A percentile compares a stretch with the other conserved stretches of the same genome.
Evolutionary conservation across 345 rosid genomes (phyloP).

Genomic region (Arabis alpina): DNA sequence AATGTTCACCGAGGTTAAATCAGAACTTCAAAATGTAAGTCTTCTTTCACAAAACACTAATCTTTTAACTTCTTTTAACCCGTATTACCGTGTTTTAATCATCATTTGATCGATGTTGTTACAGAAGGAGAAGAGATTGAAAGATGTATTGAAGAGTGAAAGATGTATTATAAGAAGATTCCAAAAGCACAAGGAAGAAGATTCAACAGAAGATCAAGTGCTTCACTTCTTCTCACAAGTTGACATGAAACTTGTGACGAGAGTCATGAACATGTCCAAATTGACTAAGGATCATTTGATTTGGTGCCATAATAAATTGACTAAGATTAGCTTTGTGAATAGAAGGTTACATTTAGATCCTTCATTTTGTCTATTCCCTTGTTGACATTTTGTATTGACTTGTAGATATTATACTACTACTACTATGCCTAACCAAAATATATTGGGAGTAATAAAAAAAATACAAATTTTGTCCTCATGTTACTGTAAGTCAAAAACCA

Average conservation of each 20-base stretch:
- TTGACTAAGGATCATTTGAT: conserved; percentile 70
- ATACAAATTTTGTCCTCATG: conserved; percentile 2
- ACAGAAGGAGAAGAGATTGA: conserved; percentile 79
- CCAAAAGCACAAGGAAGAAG: conserved; percentile 54
- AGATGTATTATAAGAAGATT: conserved; percentile 62
- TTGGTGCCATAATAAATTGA: conserved; percentile 78
- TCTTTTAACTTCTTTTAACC: neutral
- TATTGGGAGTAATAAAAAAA: conserved; percentile 4
- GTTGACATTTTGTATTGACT: conserved; percentile 41
- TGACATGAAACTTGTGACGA: conserved; percentile 83
- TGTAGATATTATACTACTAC: conserved; percentile 20
- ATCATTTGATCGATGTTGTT: conserved; percentile 1
- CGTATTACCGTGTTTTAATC: neutral
- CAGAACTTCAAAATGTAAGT: conserved; percentile 69
- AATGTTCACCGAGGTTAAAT: conserved; percentile 50
- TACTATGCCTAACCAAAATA: neutral
- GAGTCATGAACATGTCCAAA: conserved; percentile 82
- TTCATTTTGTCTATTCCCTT: conserved; percentile 78
- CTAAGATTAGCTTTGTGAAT: conserved; percentile 63
- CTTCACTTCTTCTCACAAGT: conserved; percentile 88
- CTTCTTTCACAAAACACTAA: conserved; percentile 18
- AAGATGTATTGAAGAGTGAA: conserved; percentile 61
- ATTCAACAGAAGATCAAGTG: conserved; percentile 53
- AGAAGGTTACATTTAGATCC: conserved; percentile 77
- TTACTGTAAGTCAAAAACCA: neutral